Base-by-base conservation (phyloP, 2,329 filamentous ascomycete species). In the Sarocladium kiliense region DNA sequence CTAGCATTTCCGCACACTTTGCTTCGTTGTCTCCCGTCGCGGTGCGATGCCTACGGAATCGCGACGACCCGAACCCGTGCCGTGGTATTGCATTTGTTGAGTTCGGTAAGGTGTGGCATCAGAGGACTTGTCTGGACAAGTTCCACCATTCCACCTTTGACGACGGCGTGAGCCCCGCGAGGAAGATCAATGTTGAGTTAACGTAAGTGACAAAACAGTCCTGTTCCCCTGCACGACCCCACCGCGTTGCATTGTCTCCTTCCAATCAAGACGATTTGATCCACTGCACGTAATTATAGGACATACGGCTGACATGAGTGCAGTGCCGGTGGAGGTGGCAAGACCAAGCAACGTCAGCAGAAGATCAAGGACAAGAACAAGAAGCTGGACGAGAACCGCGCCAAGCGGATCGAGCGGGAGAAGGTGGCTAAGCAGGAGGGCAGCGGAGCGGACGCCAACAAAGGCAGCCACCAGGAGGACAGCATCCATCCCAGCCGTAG, bases 121-220 rank as follows among this genome's bases (percentile, higher is more conserved):
- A 96, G 91, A 89, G 95, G 77, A 94, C 90, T 30, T 96, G 91
- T 66, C 78, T 97, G 58, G 89, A 92, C 71, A 84, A 91, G 60
- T 93, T 93, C 73, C 92, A 97, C 73, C 92, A 97, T 74, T 88
- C 84, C 57, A 79, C 80, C 60, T 95, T 97, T 67, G 71, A 77
- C 67, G 77, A 85, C 71, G 74, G 77, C 59, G 58, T 71, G 16
- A 76, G 73, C 41, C 68, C 75, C 16, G 74, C 85, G 53, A 79
- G 93, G 63, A 88, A 86, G 72, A 95, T 97, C 65, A 97, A 96
- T 67, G 89, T 97, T 25, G 93, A 97, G 74, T 74, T 97, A 61
- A 96, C 91, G 81, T 91, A 71, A 71, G 85, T 80, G 36, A 34
- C 36, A 47, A 21, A 39, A 26, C 32, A 32, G 12, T 16, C 42